Base-by-base conservation (phyloP, 23 red algal genomes). In the Cyanidium caldarium region DNA sequence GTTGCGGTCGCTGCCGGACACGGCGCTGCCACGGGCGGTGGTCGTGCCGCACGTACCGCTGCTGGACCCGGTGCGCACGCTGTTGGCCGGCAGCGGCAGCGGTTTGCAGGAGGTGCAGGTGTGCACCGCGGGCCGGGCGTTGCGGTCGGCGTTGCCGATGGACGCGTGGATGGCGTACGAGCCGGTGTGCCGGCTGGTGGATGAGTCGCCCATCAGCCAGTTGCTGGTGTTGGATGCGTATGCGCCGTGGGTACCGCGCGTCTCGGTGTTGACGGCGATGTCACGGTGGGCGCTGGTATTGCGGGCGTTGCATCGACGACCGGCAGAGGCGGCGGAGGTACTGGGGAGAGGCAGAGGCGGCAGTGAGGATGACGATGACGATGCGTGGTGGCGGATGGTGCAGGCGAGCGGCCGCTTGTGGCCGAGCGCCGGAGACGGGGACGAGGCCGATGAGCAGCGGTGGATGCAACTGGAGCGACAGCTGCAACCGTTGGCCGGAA, bases 11-110 rank as follows among this genome's bases (percentile, higher is more conserved):
- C 72, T 88, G 57, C 92, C 92, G 2, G 70, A 70, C 35, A 83
- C 88, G 66, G 92, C 88, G 69, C 92, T 83, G 58, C 92, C 92
- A 14, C 82, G 77, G 67, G 77, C 83, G 58, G 45, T 98, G 2
- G 82, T 98, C 65, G 83, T 98, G 33, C 85, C 84, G 3, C 71
- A 84, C 70, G 65, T 69, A 14, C 84, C 83, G 17, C 84, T 88
- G 83, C 73, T 98, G 21, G 92, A 98, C 57, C 92, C 92, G 1
- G 42, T 98, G 36, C 77, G 85, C 58, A 86, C 81, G 28, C 92
- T 87, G 38, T 86, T 77, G 33, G 57, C 87, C 21, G 92, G 87
- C 43, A 87, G 85, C 40, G 83, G 80, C 3, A 88, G n/a, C n/a
- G n/a, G n/a, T n/a, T n/a, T n/a, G n/a, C n/a, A n/a, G n/a, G n/a